Evolutionary conservation across 2,329 filamentous ascomycete species (phyloP).

Genomic region (Pseudonectria foliicola): DNA sequence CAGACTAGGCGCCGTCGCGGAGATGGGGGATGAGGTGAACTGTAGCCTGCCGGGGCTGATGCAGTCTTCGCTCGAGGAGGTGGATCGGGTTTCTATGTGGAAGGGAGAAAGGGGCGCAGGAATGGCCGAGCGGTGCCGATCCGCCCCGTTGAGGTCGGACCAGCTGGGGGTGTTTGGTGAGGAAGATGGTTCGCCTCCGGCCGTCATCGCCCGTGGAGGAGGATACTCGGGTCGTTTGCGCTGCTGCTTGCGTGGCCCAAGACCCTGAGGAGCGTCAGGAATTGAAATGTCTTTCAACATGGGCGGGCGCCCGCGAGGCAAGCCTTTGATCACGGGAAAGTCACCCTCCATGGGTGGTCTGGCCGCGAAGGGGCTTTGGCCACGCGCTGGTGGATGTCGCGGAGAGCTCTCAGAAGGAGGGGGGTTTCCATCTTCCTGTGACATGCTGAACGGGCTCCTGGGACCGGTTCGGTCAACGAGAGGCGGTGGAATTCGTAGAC

Average conservation of each 20-base stretch:
- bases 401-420: constrained; percentile 8
- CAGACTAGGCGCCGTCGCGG: constrained; percentile 24
- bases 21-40: constrained; percentile 22
- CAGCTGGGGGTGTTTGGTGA: constrained; percentile 18
- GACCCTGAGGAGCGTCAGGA: constrained; percentile 5
- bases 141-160: constrained; percentile 20
- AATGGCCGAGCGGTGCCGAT: constrained; percentile 28
- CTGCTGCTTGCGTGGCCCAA: constrained; percentile 15
- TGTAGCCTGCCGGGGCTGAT: constrained; percentile 11
- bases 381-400: constrained; percentile 10
- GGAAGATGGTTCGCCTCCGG: not conserved
- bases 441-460: constrained; percentile 17
- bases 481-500: constrained; percentile 15
- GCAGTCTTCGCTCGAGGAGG: constrained; percentile 7
- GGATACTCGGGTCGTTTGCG: constrained; percentile 18
- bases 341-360: constrained; percentile 24
- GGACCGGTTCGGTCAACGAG: constrained; percentile 11
- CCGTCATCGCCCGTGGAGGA: constrained; percentile 7
- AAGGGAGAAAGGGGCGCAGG: constrained; percentile 28
- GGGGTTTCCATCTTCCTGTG: constrained; percentile 15
- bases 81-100: constrained; percentile 3
- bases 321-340: constrained; percentile 27
- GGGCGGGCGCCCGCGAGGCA: constrained; percentile 28
- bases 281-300: constrained; percentile 4
- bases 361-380: constrained; percentile 20